Percentiles rank a stretch among this genome's conserved stretches.
These are phyloP conservation scores for Lobosporangium transversale DNA, from an alignment of 192 early-diverging fungal species.

Conservation along the genomic window DNA sequence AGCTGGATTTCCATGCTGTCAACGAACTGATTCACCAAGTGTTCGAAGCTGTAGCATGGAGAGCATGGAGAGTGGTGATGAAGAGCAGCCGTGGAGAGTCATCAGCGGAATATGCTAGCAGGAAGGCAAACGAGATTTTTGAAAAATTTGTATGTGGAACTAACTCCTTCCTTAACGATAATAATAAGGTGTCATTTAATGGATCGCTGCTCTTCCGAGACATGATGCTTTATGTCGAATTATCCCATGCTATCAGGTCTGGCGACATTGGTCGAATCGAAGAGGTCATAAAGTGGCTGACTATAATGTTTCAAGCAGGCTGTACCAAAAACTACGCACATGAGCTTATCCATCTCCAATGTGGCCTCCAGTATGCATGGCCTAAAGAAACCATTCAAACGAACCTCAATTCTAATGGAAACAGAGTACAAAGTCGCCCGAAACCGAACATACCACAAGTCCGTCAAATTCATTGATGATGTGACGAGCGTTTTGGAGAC, in stretches of 20 bases:
- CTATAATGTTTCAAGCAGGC: conserved; percentile 19
- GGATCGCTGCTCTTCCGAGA: conserved; percentile 10
- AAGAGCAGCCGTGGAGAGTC: not conserved
- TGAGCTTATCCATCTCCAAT: conserved; percentile 18
- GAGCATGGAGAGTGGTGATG: conserved; percentile 7
- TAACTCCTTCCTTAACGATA: not conserved
- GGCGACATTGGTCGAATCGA: conserved; percentile 23
- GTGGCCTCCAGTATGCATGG: conserved; percentile 10
- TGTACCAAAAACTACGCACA: conserved; percentile 15
- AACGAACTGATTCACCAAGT: conserved; percentile 9
- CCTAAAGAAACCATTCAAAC: not conserved
- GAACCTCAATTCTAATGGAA: not conserved
- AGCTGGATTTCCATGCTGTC: conserved; percentile 12
- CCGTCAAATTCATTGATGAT: not conserved
- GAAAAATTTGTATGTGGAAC: too few species aligned
- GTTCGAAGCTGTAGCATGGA: conserved; percentile 12
- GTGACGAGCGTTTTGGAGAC: not conserved
- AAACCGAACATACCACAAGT: not conserved
- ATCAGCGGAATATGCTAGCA: not conserved
- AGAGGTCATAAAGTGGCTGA: conserved; percentile 6
- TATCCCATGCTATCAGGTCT: conserved; percentile 11
- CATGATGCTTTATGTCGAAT: conserved; percentile 24
- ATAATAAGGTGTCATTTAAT: conserved; percentile 1
- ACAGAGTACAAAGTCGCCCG: not conserved
- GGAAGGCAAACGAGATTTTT: not conserved